Percentiles rank a stretch among this genome's conserved stretches.
Evolutionary conservation across 352 stramenopile species (phyloP).

Genomic region (Phytophthora palmivora): DNA sequence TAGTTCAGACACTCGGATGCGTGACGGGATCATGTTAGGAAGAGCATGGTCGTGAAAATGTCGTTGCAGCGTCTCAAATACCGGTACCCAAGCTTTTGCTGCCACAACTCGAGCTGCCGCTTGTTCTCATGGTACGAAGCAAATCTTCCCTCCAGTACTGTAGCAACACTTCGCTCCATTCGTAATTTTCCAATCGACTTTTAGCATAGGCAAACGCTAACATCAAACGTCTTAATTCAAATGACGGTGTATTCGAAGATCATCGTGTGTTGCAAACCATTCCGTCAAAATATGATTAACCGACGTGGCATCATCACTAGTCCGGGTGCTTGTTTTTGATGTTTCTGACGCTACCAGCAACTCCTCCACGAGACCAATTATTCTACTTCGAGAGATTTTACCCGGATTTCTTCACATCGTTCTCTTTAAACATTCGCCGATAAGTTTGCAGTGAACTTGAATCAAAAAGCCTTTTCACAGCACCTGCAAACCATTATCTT

Average conservation of each 20-base stretch:
- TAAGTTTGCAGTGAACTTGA: conserved; percentile 43
- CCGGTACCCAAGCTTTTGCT: conserved; percentile 65
- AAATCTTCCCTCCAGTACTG: conserved; percentile 57
- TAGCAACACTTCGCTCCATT: conserved; percentile 60
- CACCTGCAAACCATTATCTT: conserved; percentile 23
- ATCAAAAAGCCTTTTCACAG: conserved; percentile 50
- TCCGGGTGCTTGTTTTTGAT: background rate
- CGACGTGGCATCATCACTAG: no score
- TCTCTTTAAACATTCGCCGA: conserved; percentile 41
- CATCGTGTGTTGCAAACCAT: conserved; percentile 62
- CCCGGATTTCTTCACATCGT: conserved; percentile 42
- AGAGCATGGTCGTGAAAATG: conserved; percentile 62
- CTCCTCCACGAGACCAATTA: conserved; percentile 50
- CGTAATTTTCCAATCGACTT: conserved; percentile 47
- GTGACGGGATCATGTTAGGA: conserved; percentile 58
- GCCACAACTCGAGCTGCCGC: conserved; percentile 70
- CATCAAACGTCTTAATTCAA: conserved; percentile 67
- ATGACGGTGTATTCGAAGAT: conserved; percentile 49
- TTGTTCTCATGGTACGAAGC: conserved; percentile 65
- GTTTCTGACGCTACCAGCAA: conserved; percentile 18
- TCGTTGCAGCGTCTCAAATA: conserved; percentile 66
- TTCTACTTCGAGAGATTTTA: conserved; percentile 47
- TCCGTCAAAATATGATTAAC: conserved; percentile 38
- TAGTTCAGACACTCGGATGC: conserved; percentile 53
- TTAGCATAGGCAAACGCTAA: conserved; percentile 61